Evolutionary conservation across 345 rosid species (phyloP), one percentile per base, ranked within the genome.

Genomic region (Luvunga scandens): DNA sequence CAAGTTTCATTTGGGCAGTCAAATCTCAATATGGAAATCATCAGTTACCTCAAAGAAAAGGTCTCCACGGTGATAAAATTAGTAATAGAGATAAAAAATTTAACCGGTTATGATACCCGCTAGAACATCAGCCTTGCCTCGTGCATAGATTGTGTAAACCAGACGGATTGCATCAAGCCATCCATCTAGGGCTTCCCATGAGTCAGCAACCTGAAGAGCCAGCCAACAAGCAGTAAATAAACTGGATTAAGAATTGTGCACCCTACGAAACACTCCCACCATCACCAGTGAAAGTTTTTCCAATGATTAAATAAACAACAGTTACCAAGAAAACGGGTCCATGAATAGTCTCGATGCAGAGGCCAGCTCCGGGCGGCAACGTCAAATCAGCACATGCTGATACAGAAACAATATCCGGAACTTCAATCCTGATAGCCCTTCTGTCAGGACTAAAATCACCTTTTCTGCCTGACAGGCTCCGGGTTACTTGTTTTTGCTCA

Each of bases 301-400:
- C n/a, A n/a, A 24, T 9, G 50, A 50, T 27, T 18, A 8, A 61
- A 38, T 14, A 16, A 28, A 65, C 55, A 42, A 57, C 30, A 56
- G 87, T 86, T 87, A 96, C 99, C 95, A 92, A 73, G 91, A 76
- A 96, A 75, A 96, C 82, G 10, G 92, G 94, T 53, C 94, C 97
- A 19, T 85, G 86, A 77, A 90, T 76, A 22, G 98, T 89, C 81
- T 89, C 90, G 63, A 96, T 89, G 88, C 99, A 92, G 74, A 96
- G 95, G 87, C 93, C 99, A 55, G 99, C 93, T 79, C 99, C 99
- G 6, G 95, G 91, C 71, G 99, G 99, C 87, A 96, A 88, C 67
- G 98, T 96, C 74, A 94, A 90, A 87, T 96, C 99, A 42, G 97
- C 91, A 81, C 95, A 91, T 25, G 95, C 88, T 62, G 98, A 90